Percentiles rank a stretch among this genome's conserved stretches.
Evolutionary conservation across 2,329 filamentous ascomycete species (phyloP).

Genomic region (Penicillium janthinellum): DNA sequence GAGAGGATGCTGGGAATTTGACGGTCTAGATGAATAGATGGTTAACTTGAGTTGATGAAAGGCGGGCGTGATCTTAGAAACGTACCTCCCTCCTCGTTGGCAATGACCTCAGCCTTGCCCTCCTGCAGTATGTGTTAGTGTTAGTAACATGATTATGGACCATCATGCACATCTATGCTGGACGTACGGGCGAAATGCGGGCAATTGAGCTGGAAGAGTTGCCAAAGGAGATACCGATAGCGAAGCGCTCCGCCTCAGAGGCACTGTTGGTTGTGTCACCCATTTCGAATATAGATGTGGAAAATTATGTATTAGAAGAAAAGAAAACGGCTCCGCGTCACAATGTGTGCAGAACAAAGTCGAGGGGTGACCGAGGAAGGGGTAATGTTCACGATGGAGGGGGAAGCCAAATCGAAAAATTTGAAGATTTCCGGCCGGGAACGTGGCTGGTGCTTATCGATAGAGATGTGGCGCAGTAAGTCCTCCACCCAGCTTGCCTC

Average conservation of each 20-base stretch:
- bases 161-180: not conserved
- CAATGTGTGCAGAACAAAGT: constrained; percentile 20
- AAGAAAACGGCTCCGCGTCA: constrained; percentile 16
- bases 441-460: constrained; percentile 42
- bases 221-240: constrained; percentile 96
- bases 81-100: constrained; percentile 95
- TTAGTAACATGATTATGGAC: constrained; percentile 11
- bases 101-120: constrained; percentile 95
- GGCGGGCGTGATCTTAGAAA: constrained; percentile 21
- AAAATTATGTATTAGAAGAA: constrained; percentile 16
- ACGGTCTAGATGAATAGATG: constrained; percentile 64
- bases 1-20: constrained; percentile 95
- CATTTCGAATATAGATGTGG: constrained; percentile 38
- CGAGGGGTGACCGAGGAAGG: constrained; percentile 21
- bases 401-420: constrained; percentile 35
- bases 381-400: constrained; percentile 25
- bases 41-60: constrained; percentile 20
- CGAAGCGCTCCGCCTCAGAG: constrained; percentile 57
- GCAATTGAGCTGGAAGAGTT: constrained; percentile 99
- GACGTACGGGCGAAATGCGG: constrained; percentile 67
- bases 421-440: constrained; percentile 36
- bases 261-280: constrained; percentile 57
- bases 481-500: not conserved
- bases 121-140: constrained; percentile 54
- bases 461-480: constrained; percentile 34